Evolutionary conservation across 495 filamentous ascomycete genomes (phyloP).

Genomic region (Aspergillus diversus): DNA sequence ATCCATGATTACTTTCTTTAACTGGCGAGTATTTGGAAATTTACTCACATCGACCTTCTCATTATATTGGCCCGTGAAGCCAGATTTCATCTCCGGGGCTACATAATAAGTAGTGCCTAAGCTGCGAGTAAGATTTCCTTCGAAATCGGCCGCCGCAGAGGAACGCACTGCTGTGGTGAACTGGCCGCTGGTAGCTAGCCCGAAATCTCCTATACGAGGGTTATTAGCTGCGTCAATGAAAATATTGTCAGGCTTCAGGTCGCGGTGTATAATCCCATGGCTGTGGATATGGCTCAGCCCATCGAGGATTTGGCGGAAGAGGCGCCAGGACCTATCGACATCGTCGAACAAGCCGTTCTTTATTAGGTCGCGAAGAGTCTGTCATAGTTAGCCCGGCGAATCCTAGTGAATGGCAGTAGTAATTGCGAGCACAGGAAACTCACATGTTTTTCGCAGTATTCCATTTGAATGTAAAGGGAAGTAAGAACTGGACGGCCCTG

Average conservation of each 20-base stretch:
- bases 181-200: slow-evolving; percentile 87
- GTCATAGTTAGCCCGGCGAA: slow-evolving; percentile 21
- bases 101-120: slow-evolving; percentile 96
- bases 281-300: slow-evolving; percentile 89
- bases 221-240: slow-evolving; percentile 91
- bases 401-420: background rate
- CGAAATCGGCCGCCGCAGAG: slow-evolving; percentile 48
- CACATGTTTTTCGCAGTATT: slow-evolving; percentile 93
- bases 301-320: slow-evolving; percentile 90
- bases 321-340: slow-evolving; percentile 78
- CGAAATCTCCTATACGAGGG: slow-evolving; percentile 95
- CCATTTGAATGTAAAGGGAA: slow-evolving; percentile 89
- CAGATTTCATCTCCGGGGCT: slow-evolving; percentile 84
- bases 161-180: slow-evolving; percentile 57
- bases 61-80: slow-evolving; percentile 74
- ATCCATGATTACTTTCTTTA: background rate
- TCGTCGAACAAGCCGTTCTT: slow-evolving; percentile 72
- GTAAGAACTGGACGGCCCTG: slow-evolving; percentile 51
- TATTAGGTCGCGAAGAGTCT: slow-evolving; percentile 92
- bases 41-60: slow-evolving; percentile 85
- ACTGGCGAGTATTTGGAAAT: background rate
- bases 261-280: slow-evolving; percentile 91
- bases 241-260: slow-evolving; percentile 97
- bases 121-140: slow-evolving; percentile 74
- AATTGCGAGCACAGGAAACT: slow-evolving; percentile 25